Base-by-base conservation (phyloP, 352 stramenopile genomes). In the Elongisporangium prolatum region DNA sequence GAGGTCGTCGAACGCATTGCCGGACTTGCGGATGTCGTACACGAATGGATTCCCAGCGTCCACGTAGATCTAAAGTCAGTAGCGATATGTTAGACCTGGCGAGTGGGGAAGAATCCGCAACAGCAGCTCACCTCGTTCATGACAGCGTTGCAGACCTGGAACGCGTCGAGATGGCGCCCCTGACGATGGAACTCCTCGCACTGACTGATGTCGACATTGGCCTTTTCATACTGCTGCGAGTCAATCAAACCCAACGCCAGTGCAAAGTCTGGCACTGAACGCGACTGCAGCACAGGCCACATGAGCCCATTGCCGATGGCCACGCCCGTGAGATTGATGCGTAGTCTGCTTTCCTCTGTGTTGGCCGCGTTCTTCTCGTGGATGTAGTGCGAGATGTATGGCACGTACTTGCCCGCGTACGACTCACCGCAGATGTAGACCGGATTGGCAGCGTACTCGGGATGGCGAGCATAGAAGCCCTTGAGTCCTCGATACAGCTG, bases 391-490 rank as follows among this genome's bases (percentile, higher is more conserved):
- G 97, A 84, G 72, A 99, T 97, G 50, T 79, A 90, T 16, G 95
- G 93, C 47, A 98, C 98, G 69, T 98, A 99, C 72, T 99, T 98
- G 25, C 97, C 97, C 3, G 97, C 96, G 71, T 99, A 97, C 28
- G 86, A 97, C 74, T 99, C 96, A 54, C 96, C 88, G 21, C 80
- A 95, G 11, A 89, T 63, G 40, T 75, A 88, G 57, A 91, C 48
- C 8, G 73, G 76, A 28, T 81, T 83, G 62, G 50, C 52, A 4
- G 89, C 68, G 68, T 91, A 94, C 64, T 90, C 80, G 0, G 83
- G 85, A 40, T 98, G 93, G 13, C 95, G 75, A 38, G 74, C 65
- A 40, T 96, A 89, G 66, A 99, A 98, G 21, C 78, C 71, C 57
- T 91, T 80, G 0, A 99, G 68, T 21, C 95, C 98, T 16, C 79